Conservation (phyloP, 192 early-diverging fungal species). For the Backusella circina region DNA sequence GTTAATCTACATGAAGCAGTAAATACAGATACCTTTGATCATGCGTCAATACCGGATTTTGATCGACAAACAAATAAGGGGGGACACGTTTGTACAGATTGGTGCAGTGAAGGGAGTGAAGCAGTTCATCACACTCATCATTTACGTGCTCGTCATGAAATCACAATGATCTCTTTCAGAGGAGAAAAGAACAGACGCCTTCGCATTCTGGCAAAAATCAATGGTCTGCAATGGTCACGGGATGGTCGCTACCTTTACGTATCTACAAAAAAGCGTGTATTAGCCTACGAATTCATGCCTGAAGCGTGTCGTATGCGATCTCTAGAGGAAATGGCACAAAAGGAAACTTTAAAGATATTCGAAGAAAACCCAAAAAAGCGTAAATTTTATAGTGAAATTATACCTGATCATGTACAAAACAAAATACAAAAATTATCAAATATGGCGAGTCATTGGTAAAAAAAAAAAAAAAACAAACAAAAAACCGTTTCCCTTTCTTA, state of each 20-base stretch:
- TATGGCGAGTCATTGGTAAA: slow-evolving; percentile 14
- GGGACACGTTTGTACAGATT: background rate
- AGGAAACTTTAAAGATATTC: background rate
- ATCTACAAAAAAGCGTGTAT: slow-evolving; percentile 39
- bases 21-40: slow-evolving; percentile 12
- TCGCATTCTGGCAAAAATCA: slow-evolving; percentile 44
- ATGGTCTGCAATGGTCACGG: slow-evolving; percentile 44
- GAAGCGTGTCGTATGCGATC: background rate
- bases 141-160: slow-evolving; percentile 38
- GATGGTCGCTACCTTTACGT: slow-evolving; percentile 44
- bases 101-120: background rate
- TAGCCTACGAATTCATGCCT: slow-evolving; percentile 38
- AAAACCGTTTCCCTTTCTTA: background rate
- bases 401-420: slow-evolving; percentile 8
- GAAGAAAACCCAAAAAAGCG: slow-evolving; percentile 6
- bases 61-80: background rate
- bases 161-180: slow-evolving; percentile 47
- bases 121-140: background rate
- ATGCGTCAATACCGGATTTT: background rate
- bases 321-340: background rate
- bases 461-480: background rate
- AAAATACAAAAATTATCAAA: background rate
- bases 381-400: background rate
- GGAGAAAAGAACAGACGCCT: slow-evolving; percentile 38
- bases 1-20: slow-evolving; percentile 33